Evolutionary conservation across 2,329 filamentous ascomycete species (phyloP), one percentile per base, ranked within the genome.

Genomic region (Aspergillus oerlinghausenensis): DNA sequence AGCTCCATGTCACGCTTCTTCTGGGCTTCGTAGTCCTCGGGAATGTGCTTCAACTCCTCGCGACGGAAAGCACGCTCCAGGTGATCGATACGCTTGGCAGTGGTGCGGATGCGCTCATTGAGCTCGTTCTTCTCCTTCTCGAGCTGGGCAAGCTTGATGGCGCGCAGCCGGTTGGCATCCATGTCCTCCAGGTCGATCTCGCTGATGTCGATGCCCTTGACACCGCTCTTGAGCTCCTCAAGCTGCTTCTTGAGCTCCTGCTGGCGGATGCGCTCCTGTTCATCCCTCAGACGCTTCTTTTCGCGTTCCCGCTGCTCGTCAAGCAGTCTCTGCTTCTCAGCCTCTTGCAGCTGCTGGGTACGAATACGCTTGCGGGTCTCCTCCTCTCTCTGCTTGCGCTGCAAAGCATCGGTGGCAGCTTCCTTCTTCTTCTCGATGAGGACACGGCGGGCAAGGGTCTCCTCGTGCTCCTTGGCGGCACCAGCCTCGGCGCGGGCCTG

Each of bases 81-180:
- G 77, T 99, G 93, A 72, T 99, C 94, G 68, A 97, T 90, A 63
- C 94, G 89, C 85, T 97, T 97, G 74, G 89, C 91, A 59, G 92
- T 95, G 67, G 96, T 86, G 67, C 92, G 88, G 53, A 97, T 85
- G 73, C 89, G 91, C 77, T 97, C 92, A 62, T 89, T 90, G 65
- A 97, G 87, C 70, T 94, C 92, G 70, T 93, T 96, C 88, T 97
- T 99, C 82, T 97, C 94, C 67, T 93, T 92, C 79, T 97, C 94
- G 10, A 99, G 85, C 76, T 96, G 93, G 59, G 90, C 89, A 56
- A 99, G 84, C 82, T 97, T 97, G 79, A 99, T 88, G 65, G 90
- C 88, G 73, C 94, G 92, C 66, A 99, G 89, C 62, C 88, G 88
- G 75, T 91, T 92, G 74, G 87, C 90, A 75, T 97, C 92, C 56